phyloP scores from a whole-genome alignment of 345 rosid genomes.

The Combretum micranthum region DNA sequence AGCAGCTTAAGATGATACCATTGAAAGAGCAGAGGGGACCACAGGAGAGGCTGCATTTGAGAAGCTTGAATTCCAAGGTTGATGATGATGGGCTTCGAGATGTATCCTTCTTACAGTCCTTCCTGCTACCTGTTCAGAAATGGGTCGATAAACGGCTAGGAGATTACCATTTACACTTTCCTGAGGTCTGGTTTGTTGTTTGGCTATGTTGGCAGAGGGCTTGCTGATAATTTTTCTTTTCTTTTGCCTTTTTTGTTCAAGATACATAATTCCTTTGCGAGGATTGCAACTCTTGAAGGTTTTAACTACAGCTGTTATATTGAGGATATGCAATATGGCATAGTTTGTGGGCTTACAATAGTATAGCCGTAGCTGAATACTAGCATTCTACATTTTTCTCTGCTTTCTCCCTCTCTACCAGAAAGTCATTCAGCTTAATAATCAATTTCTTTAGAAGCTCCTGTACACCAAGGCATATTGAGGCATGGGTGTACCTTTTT shows the following conservation, averaged over 20 bases:
- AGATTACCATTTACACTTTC: slow-evolving; percentile 84
- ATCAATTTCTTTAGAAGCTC: too few species aligned
- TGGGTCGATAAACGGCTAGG: slow-evolving; percentile 88
- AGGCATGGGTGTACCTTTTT: neutral
- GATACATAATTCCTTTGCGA: too few species aligned
- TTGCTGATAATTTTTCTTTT: neutral
- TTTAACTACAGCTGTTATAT: too few species aligned
- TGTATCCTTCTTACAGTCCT: slow-evolving; percentile 70
- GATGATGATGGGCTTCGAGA: slow-evolving; percentile 49
- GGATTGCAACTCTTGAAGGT: too few species aligned
- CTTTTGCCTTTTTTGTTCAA: neutral
- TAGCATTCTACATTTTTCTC: too few species aligned
- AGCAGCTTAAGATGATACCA: slow-evolving; percentile 83
- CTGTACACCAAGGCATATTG: neutral
- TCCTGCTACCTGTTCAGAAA: slow-evolving; percentile 75
- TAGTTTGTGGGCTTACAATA: too few species aligned
- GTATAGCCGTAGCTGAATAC: too few species aligned
- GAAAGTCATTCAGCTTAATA: too few species aligned
- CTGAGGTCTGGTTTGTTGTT: slow-evolving; percentile 54
- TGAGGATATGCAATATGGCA: too few species aligned
- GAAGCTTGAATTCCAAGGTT: slow-evolving; percentile 59
- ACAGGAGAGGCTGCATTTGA: slow-evolving; percentile 89
- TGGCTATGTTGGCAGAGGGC: neutral
- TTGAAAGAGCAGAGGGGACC: slow-evolving; percentile 92
- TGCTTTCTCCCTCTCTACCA: too few species aligned